Base-by-base conservation (phyloP, 2,329 filamentous ascomycete genomes). In the Coleophoma crateriformis region DNA sequence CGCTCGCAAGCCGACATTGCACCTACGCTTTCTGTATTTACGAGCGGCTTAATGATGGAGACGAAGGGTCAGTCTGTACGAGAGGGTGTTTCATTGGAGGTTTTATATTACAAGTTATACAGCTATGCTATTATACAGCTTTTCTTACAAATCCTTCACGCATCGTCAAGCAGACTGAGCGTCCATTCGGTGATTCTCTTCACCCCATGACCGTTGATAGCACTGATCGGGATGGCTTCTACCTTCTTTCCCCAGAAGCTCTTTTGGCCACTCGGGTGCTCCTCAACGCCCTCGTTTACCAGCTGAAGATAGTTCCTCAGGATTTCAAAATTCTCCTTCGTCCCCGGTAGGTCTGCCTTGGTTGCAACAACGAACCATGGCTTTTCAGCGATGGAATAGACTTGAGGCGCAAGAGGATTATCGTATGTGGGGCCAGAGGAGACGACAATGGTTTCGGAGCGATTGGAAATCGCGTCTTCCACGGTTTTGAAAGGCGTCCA, bases 291-390 rank as follows among this genome's bases (percentile, higher is more conserved):
- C 1, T 71, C 72, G 46, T 79, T 79, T 20, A 97, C 77, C 4
- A 71, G 72, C 4, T 78, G 74, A 4, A 99, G 69, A 67, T 96
- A 96, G 8, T 70, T 69, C 57, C 83, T 82, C 58, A 99, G 71
- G 46, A 71, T 68, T 34, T 67, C 69, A 65, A 89, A 99, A 64
- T 94, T 95, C 20, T 82, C 78, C 65, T 90, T 80, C 2, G 94
- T 95, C 3, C 78, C 79, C 3, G 84, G 81, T 48, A 95, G 66
- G 65, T 97, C 92, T 1, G 89, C 91, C 69, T 97, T 97, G 17
- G 91, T 96, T 1, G 89, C 92, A 40, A 96, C 84, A 5, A 96
- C 91, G 61, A 95, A 94, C 94, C 94, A 99, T 1, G 94, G 91
- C 71, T 99, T 99, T 33, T 81, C 81, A n/a, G 88, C 87, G 57